Base-by-base conservation (phyloP, 2,329 filamentous ascomycete species). In the Trichoderma atrobrunneum region DNA sequence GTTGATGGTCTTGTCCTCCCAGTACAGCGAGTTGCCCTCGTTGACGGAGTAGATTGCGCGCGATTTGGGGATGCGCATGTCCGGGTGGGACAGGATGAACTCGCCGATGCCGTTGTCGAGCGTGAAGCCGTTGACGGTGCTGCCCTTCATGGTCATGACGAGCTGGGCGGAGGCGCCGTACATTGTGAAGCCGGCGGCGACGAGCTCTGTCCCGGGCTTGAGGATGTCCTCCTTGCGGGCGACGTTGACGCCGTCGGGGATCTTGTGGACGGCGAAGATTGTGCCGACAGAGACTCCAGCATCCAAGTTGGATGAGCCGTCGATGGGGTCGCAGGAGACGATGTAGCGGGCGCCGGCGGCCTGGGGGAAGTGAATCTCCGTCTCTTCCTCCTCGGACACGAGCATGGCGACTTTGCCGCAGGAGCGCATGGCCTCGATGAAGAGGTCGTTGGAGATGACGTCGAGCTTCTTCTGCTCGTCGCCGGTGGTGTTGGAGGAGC, bases 381-480 rank as follows among this genome's bases (percentile, higher is more conserved):
- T 89, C 75, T 99, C 96, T 82, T 98, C 95, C 81, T 99, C 96
- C 83, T 99, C 96, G 1, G 96, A 99, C n/a, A 99, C 95, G 43
- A 99, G 87, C 72, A 98, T 86, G 67, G 94, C 91, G 81, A 95
- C 96, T 83, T 94, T 95, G 78, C 94, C 95, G 32, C 93, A 97
- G 68, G 93, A 95, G 77, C 90, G 90, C 96, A 99, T 98, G 75
- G 95, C 93, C 74, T 93, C 91, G 80, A 99, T 93, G 86, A 99
- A 99, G 78, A 99, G 88, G 81, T 99, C 96, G 82, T 99, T 98
- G 82, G 95, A 95, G 81, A 99, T 98, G 73, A 99, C 95, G 81
- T 99, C 96, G 74, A 99, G 93, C 86, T 99, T 99, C 90, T 99
- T 99, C 83, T 99, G 96, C 82, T 98, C 96, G 83, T 99, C 96